Base-by-base conservation (phyloP, 1,284 basidiomycete species). In the Trichosporon inkin region DNA sequence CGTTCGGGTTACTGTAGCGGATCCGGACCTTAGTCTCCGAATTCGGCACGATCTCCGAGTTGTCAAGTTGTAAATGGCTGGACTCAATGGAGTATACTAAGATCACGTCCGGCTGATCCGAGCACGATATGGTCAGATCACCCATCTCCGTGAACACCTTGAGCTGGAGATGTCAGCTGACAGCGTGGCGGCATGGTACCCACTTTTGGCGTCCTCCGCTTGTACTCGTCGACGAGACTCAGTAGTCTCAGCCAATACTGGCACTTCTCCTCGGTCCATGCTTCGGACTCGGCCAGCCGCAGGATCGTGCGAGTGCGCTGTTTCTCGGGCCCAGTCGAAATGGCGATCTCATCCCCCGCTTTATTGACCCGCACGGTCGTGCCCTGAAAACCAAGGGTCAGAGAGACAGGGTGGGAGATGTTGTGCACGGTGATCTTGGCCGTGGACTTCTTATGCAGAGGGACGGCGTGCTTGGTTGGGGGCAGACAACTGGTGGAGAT, bases 61-160 rank as follows among this genome's bases (percentile, higher is more conserved):
- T 49, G 44, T 49, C 44, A 22, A 49, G 44, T 14, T 49, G 44
- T 49, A 49, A 49, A 24, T 32, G n/a, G 28, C 22, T 32, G 2
- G 44, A 28, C 16, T 49, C 44, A 16, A 49, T 49, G 16, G 44
- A 49, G 24, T 49, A 49, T 14, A 49, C 44, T 49, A 49, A 49
- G 22, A 28, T 49, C 24, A 49, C 44, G 55, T 77, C 72, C 2
- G 74, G 72, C 24, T 71, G 72, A 8, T 55, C 54, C 4, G 67
- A 71, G 55, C 73, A 77, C 8, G 72, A 70, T 19, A 75, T 63
- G 2, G 55, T 64, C 13, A 77, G 36, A 11, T 67, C 58, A 3
- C 73, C 75, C 10, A 71, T 65, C 1, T 65, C 39, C 3, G 66
- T 66, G 56, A 64, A 77, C 16, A 74, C 20, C 56, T 67, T 74